phyloP scores from a whole-genome alignment of 148 eudicot species.

The Gaultheria prostrata region DNA sequence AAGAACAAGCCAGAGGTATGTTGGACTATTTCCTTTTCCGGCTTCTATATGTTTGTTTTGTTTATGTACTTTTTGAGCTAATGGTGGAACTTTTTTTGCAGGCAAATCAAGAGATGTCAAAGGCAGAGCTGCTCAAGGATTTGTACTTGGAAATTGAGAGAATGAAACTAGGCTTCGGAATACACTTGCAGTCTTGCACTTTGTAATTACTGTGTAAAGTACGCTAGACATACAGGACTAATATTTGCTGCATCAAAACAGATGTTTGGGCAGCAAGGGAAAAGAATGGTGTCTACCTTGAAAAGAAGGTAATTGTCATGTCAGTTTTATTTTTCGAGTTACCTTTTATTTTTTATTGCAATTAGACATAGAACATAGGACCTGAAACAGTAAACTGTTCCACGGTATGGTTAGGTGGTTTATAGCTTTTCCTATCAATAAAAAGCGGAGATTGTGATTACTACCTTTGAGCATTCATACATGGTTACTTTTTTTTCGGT shows the following conservation, averaged over 20 bases:
- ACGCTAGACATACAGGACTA: neutral
- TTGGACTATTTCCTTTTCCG: constrained; percentile 12
- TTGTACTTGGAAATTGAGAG: constrained; percentile 70
- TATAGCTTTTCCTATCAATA: neutral
- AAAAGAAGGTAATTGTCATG: constrained; percentile 56
- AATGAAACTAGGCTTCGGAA: constrained; percentile 75
- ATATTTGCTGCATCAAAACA: constrained; percentile 20
- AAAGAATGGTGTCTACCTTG: constrained; percentile 84
- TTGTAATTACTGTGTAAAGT: neutral
- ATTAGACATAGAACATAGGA: neutral
- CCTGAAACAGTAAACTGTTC: neutral
- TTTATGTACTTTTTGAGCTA: constrained; percentile 4
- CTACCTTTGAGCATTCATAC: neutral
- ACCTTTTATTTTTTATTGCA: too few relatives aligned
- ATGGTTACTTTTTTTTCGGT: too few relatives aligned
- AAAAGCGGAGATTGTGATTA: neutral
- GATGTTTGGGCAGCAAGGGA: constrained; percentile 90
- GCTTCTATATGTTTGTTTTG: neutral
- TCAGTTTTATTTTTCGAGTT: neutral
- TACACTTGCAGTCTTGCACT: constrained; percentile 14
- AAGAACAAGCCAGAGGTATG: constrained; percentile 88
- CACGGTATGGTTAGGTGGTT: neutral
- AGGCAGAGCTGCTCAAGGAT: constrained; percentile 75
- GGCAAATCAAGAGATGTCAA: constrained; percentile 81
- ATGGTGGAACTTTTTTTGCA: constrained; percentile 23